These are phyloP conservation scores for Rhynchosporium agropyri DNA, from an alignment of 2,329 filamentous ascomycete genomes.

Conservation along the genomic window DNA sequence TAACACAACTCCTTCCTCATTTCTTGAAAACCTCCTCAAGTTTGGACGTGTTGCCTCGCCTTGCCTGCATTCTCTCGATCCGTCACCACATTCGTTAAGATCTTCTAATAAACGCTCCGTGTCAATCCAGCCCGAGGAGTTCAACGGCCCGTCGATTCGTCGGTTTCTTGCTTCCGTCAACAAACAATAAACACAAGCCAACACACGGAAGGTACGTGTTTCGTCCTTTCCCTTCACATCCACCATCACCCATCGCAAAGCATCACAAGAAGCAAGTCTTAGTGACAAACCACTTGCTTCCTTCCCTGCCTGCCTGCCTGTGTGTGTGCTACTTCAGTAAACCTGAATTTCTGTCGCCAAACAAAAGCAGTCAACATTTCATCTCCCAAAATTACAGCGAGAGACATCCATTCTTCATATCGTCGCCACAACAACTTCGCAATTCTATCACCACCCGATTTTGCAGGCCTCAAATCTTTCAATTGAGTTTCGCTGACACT, in stretches of 20 bases:
- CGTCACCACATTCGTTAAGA: constrained; percentile 38
- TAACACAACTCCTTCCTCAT: constrained; percentile 29
- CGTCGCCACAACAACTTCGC: constrained; percentile 18
- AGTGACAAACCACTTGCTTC: constrained; percentile 7
- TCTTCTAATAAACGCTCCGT: constrained; percentile 20
- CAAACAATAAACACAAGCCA: constrained; percentile 16
- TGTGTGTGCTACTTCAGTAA: not conserved
- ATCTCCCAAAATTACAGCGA: constrained; percentile 10
- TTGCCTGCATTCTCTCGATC: constrained; percentile 29
- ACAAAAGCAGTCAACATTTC: constrained; percentile 10
- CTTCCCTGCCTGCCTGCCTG: constrained; percentile 4
- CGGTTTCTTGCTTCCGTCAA: constrained; percentile 22
- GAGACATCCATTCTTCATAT: constrained; percentile 24
- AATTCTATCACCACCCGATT: constrained; percentile 25
- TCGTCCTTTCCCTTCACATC: constrained; percentile 12
- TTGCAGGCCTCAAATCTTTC: constrained; percentile 28
- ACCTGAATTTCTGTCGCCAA: constrained; percentile 1
- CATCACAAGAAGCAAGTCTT: constrained; percentile 8
- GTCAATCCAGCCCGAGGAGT: constrained; percentile 13
- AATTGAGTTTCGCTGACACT: constrained; percentile 32
- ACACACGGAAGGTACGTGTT: constrained; percentile 22
- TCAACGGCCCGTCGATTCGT: not conserved
- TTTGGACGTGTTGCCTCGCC: constrained; percentile 16
- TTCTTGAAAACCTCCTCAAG: constrained; percentile 27
- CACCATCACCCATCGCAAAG: constrained; percentile 16